These are phyloP conservation scores for Auxenochlorella protothecoides DNA, from an alignment of 139 green algal species.

Conservation along the genomic window DNA sequence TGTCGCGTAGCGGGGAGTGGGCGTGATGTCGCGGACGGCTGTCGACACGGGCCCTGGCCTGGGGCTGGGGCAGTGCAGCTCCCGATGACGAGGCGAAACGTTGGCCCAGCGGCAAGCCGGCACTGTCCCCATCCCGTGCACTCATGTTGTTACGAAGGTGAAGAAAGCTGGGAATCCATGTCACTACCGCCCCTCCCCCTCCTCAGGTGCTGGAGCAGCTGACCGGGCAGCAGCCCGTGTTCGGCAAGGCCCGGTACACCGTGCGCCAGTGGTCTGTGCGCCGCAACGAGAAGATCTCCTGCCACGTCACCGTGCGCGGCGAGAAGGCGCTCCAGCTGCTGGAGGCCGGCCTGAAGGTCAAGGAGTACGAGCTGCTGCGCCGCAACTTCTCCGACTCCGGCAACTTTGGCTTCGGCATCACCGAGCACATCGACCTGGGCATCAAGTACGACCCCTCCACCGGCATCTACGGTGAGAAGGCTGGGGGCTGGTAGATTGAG, in stretches of 20 bases:
- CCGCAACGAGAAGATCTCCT: slow-evolving; percentile 99
- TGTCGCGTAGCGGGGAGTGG: too few species aligned
- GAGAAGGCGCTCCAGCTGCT: slow-evolving; percentile 99
- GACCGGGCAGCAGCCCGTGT: slow-evolving; percentile 95
- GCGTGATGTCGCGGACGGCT: too few species aligned
- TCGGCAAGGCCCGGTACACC: slow-evolving; percentile 96
- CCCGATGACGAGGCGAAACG: too few species aligned
- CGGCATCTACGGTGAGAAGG: slow-evolving; percentile 85
- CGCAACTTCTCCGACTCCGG: slow-evolving; percentile 94
- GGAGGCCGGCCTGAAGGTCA: slow-evolving; percentile 97
- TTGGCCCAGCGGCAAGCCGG: too few species aligned
- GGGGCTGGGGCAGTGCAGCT: too few species aligned
- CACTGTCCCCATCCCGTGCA: too few species aligned
- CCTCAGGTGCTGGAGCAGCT: slow-evolving; percentile 97
- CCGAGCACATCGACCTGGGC: slow-evolving; percentile 98
- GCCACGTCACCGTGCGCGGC: slow-evolving; percentile 88
- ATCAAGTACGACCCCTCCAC: slow-evolving; percentile 99
- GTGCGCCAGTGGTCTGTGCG: slow-evolving; percentile 95
- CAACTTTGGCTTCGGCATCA: slow-evolving; percentile 95
- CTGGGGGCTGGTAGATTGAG: neutral
- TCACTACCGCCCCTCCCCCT: neutral
- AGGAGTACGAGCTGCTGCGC: slow-evolving; percentile 97
- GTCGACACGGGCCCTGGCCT: too few species aligned
- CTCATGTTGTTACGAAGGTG: too few species aligned
- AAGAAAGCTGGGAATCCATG: too few species aligned